Conservation (phyloP, 2,329 filamentous ascomycete genomes). For the Neonectria faginata region DNA sequence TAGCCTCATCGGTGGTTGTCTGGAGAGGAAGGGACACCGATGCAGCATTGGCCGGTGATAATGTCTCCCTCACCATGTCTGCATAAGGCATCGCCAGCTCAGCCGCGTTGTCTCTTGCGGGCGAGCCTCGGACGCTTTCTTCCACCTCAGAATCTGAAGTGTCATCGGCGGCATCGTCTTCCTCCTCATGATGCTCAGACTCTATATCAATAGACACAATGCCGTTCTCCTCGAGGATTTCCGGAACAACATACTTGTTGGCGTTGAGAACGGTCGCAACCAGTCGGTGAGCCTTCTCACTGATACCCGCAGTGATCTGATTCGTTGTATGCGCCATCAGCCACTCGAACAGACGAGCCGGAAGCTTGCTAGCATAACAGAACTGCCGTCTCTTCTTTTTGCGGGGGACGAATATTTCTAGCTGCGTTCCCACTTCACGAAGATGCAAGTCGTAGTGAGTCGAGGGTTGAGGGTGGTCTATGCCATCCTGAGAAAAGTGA, state of each 20-base stretch:
- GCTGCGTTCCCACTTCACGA: not conserved
- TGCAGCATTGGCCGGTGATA: not conserved
- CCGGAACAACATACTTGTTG: not conserved
- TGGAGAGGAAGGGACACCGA: not conserved
- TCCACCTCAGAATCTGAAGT: not conserved
- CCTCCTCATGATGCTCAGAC: not conserved
- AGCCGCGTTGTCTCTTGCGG: not conserved
- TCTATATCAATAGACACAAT: not conserved
- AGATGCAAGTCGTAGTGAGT: slow-evolving; percentile 12
- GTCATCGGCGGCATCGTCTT: not conserved
- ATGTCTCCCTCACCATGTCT: not conserved
- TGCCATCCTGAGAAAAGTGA: slow-evolving; percentile 8
- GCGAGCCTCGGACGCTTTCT: not conserved
- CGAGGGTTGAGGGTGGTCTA: too few relatives aligned
- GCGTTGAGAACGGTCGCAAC: slow-evolving; percentile 5
- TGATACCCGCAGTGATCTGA: not conserved
- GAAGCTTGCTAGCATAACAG: slow-evolving; percentile 22
- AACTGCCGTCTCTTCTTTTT: slow-evolving; percentile 10
- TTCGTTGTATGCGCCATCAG: not conserved
- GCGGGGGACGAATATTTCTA: slow-evolving; percentile 17
- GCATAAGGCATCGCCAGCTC: not conserved
- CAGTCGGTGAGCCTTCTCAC: slow-evolving; percentile 11
- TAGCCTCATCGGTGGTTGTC: not conserved
- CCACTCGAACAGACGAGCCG: slow-evolving; percentile 16
- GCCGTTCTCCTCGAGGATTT: slow-evolving; percentile 4